Conservation (phyloP, 352 stramenopile species). For the Nothophytophthora sp. region DNA sequence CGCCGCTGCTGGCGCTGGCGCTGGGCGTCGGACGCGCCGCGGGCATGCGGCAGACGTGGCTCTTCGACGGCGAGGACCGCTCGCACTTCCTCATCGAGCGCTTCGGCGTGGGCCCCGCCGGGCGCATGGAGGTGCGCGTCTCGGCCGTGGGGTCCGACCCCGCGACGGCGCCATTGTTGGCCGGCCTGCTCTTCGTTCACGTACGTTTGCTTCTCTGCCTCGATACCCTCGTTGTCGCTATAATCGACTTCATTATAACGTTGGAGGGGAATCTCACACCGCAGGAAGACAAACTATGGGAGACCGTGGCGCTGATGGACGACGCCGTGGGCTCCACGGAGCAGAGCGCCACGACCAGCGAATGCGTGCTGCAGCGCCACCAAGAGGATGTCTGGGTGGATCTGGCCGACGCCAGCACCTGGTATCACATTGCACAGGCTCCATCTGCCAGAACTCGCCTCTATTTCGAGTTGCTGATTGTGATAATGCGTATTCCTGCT, state of each 20-base stretch:
- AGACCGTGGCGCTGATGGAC: slow-evolving; percentile 49
- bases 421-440: too few relatives aligned
- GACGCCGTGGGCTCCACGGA: slow-evolving; percentile 22
- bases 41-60: slow-evolving; percentile 81
- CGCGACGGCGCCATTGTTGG: slow-evolving; percentile 19
- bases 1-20: not conserved
- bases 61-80: slow-evolving; percentile 68
- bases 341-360: not conserved
- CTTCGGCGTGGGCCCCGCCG: slow-evolving; percentile 81
- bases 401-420: slow-evolving; percentile 51
- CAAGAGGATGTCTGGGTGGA: slow-evolving; percentile 62
- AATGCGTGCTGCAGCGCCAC: slow-evolving; percentile 48
- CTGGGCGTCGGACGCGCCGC: slow-evolving; percentile 6
- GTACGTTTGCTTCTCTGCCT: slow-evolving; percentile 31
- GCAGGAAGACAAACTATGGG: slow-evolving; percentile 61
- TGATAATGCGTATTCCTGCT: too few relatives aligned
- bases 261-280: too few relatives aligned
- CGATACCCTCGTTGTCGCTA: too few relatives aligned
- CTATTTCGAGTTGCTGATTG: too few relatives aligned
- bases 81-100: slow-evolving; percentile 88
- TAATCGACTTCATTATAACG: too few relatives aligned
- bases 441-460: too few relatives aligned
- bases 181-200: slow-evolving; percentile 68
- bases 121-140: slow-evolving; percentile 75
- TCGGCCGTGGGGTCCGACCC: slow-evolving; percentile 41